Base-by-base conservation (phyloP, 1,284 basidiomycete genomes). In the Heterobasidion occidentale region DNA sequence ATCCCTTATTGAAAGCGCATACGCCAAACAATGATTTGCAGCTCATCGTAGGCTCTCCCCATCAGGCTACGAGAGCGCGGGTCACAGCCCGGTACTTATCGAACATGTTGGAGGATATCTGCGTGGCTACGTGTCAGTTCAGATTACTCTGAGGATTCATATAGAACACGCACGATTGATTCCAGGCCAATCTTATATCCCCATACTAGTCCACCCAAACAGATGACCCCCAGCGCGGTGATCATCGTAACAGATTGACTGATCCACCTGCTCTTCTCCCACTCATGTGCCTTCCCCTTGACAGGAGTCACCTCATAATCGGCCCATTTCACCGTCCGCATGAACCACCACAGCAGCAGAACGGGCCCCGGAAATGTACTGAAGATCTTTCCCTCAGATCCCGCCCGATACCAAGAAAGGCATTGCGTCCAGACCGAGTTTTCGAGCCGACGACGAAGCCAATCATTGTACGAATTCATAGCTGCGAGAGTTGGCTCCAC, bases 401-500 rank as follows among this genome's bases (percentile, higher is more conserved):
- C 67, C 35, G 59, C 61, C 12, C 72, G 69, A 60, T 76, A 77
- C 70, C 72, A 77, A n/a, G 74, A 76, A 9, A 58, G 50, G 60
- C 76, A 78, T 17, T 67, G 58, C 11, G 67, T 62, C 58, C 70
- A 77, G 7, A 76, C 71, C 19, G 76, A 72, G 12, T 62, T 57
- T 0, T 67, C 54, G 12, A 78, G 66, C 9, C 69, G 65, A 12
- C 58, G 53, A 55, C 77, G 74, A 36, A 80, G 64, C 57, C 63
- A 65, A 8, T 64, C 64, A 56, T 79, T 78, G 63, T 77, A 80
- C 35, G 57, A 58, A 36, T 74, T 69, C 15, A 72, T 73, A 3
- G 75, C 63, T 1, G 46, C 59, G 33, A 53, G 48, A 4, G 57
- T 58, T 1, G 57, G 57, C 36, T 51, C 62, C 46, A 62, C 52